Conservation (phyloP, 75 land plant species). For the Sequoiadendron giganteum region DNA sequence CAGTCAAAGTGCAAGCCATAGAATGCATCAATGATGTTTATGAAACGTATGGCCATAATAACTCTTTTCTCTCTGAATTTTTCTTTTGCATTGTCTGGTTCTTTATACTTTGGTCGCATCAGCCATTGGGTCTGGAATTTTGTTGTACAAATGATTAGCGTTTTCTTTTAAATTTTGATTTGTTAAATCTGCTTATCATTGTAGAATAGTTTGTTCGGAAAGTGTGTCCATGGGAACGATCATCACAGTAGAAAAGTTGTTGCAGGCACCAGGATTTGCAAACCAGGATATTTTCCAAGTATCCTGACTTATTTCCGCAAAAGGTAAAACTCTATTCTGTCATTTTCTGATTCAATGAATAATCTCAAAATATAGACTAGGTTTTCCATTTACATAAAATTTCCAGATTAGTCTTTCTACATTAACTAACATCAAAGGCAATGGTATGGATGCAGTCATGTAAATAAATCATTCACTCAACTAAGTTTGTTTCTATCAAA, state of each 20-base stretch:
- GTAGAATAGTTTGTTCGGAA: not conserved
- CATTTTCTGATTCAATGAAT: not conserved
- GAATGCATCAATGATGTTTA: slow-evolving; percentile 66
- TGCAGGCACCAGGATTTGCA: slow-evolving; percentile 75
- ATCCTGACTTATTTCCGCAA: slow-evolving; percentile 76
- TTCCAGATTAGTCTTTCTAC: not conserved
- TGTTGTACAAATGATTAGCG: not conserved
- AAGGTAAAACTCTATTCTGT: slow-evolving; percentile 47
- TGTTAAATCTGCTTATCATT: slow-evolving; percentile 7
- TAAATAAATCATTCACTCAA: not conserved
- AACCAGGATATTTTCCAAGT: slow-evolving; percentile 66
- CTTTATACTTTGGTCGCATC: slow-evolving; percentile 9
- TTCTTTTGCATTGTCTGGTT: not conserved
- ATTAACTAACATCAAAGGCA: not conserved
- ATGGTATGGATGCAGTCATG: not conserved
- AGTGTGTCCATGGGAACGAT: not conserved
- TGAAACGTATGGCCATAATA: slow-evolving; percentile 58
- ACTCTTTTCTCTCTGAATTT: not conserved
- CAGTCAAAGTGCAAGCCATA: slow-evolving; percentile 69
- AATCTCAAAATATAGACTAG: not conserved
- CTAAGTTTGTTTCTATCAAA: not conserved
- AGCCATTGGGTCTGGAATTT: not conserved
- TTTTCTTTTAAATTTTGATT: not conserved
- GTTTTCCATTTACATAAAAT: not conserved
- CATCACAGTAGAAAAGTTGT: not conserved